phyloP scores from a whole-genome alignment of 192 early-diverging fungal species.

The Chytriomyces sp. region DNA sequence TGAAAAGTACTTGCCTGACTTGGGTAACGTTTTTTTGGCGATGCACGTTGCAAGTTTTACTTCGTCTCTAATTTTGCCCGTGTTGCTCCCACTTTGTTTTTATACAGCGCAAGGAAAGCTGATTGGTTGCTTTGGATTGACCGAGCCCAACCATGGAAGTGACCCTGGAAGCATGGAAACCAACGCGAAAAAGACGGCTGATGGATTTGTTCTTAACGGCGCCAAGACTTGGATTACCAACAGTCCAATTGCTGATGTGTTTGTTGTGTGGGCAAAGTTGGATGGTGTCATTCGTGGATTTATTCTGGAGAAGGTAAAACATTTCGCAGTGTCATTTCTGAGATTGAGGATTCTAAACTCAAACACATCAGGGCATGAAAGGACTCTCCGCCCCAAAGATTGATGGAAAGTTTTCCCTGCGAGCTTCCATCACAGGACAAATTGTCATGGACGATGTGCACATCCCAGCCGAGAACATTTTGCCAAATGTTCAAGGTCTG shows the following conservation, averaged over 20 bases:
- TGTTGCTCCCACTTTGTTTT: not conserved
- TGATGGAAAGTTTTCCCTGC: conserved; percentile 93
- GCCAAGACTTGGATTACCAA: conserved; percentile 99
- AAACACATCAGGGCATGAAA: conserved; percentile 72
- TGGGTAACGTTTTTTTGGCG: conserved; percentile 59
- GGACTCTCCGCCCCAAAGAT: conserved; percentile 88
- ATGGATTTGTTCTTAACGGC: conserved; percentile 78
- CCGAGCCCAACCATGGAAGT: conserved; percentile 97
- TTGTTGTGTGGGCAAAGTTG: conserved; percentile 93
- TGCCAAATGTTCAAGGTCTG: conserved; percentile 88
- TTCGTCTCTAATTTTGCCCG: not conserved
- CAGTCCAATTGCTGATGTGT: conserved; percentile 95
- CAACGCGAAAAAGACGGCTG: conserved; percentile 72
- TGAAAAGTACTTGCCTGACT: conserved; percentile 86
- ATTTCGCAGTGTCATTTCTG: not conserved
- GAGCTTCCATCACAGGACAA: conserved; percentile 95
- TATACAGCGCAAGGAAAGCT: conserved; percentile 78
- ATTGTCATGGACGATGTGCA: conserved; percentile 98
- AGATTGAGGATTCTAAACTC: not conserved
- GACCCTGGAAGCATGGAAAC: conserved; percentile 96
- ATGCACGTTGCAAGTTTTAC: not conserved
- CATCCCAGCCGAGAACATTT: conserved; percentile 87
- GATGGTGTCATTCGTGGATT: conserved; percentile 91
- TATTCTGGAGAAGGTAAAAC: conserved; percentile 84
- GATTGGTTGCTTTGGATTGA: conserved; percentile 93